Percentiles rank a stretch among this genome's conserved stretches.
Evolutionary conservation across 2,329 filamentous ascomycete species (phyloP).

Genomic region (Celoporthe dispersa): DNA sequence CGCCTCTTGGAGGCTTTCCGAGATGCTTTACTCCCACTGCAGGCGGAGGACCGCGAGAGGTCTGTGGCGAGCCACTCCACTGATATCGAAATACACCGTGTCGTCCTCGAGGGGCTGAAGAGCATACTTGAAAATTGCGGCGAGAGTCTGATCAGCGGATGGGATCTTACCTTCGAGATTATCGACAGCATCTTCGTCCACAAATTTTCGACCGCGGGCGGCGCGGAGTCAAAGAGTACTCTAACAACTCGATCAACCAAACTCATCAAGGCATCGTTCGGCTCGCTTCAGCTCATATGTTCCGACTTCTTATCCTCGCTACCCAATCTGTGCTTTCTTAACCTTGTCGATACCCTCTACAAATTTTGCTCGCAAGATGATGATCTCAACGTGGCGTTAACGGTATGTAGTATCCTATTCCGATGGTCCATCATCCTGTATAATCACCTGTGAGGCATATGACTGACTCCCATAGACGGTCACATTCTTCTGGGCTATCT

Average conservation of each 20-base stretch:
- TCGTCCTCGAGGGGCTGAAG: slow-evolving; percentile 79
- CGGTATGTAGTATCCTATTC: slow-evolving; percentile 57
- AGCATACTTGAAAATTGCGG: slow-evolving; percentile 86
- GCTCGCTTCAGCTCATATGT: slow-evolving; percentile 87
- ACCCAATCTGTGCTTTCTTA: slow-evolving; percentile 72
- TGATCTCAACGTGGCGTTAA: slow-evolving; percentile 93
- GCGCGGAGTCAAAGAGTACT: slow-evolving; percentile 39
- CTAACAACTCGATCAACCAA: slow-evolving; percentile 67
- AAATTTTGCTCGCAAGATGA: slow-evolving; percentile 88
- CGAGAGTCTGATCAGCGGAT: slow-evolving; percentile 80
- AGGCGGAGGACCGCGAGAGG: slow-evolving; percentile 54
- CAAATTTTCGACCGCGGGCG: slow-evolving; percentile 42
- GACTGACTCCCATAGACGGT: slow-evolving; percentile 58
- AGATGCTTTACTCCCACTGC: slow-evolving; percentile 63
- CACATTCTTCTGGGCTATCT: slow-evolving; percentile 94
- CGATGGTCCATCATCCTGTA: background rate
- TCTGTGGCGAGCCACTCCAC: slow-evolving; percentile 64
- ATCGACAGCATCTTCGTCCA: slow-evolving; percentile 78
- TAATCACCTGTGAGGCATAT: too few relatives aligned
- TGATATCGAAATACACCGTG: slow-evolving; percentile 80
- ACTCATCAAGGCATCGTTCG: slow-evolving; percentile 85
- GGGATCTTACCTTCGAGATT: slow-evolving; percentile 84
- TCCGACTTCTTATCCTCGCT: slow-evolving; percentile 86
- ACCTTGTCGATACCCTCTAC: slow-evolving; percentile 84
- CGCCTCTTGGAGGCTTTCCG: slow-evolving; percentile 71